phyloP scores from a whole-genome alignment of 1,284 basidiomycete species.

The Fomitiporia mediterranea region DNA sequence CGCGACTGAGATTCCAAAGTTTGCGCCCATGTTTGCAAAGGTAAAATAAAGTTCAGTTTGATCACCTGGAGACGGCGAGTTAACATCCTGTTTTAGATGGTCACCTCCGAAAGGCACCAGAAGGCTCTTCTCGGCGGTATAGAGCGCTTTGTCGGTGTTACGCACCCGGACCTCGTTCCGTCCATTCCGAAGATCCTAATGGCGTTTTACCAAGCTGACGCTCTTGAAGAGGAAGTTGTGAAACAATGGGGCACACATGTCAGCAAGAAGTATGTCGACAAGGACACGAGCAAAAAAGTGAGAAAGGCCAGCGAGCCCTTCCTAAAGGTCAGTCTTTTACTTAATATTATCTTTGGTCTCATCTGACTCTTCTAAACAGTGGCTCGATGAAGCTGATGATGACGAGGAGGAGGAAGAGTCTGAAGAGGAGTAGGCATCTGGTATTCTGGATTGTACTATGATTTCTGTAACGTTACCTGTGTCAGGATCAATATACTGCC shows the following conservation, averaged over 20 bases:
- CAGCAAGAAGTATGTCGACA: slow-evolving; percentile 97
- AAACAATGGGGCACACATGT: slow-evolving; percentile 96
- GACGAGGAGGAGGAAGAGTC: slow-evolving; percentile 36
- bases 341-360: neutral
- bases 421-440: slow-evolving; percentile 7
- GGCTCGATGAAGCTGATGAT: slow-evolving; percentile 46
- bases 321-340: slow-evolving; percentile 54
- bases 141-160: slow-evolving; percentile 76
- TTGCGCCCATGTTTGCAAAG: slow-evolving; percentile 77
- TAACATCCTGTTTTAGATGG: slow-evolving; percentile 42
- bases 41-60: no score
- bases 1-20: slow-evolving; percentile 68
- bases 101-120: slow-evolving; percentile 89
- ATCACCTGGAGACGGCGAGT: neutral
- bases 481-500: no score
- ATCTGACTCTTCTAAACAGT: slow-evolving; percentile 32
- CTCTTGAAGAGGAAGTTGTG: slow-evolving; percentile 90
- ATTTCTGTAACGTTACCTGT: neutral
- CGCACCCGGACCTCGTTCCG: slow-evolving; percentile 61
- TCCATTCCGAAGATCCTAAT: slow-evolving; percentile 90
- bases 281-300: slow-evolving; percentile 93
- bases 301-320: slow-evolving; percentile 95
- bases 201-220: slow-evolving; percentile 89
- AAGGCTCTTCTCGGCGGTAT: slow-evolving; percentile 90
- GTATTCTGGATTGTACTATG: neutral